A percentile compares a stretch with the other conserved stretches of the same genome.
Evolutionary conservation across 441 rosid species (phyloP).

Genomic region (Viola pubescens): DNA sequence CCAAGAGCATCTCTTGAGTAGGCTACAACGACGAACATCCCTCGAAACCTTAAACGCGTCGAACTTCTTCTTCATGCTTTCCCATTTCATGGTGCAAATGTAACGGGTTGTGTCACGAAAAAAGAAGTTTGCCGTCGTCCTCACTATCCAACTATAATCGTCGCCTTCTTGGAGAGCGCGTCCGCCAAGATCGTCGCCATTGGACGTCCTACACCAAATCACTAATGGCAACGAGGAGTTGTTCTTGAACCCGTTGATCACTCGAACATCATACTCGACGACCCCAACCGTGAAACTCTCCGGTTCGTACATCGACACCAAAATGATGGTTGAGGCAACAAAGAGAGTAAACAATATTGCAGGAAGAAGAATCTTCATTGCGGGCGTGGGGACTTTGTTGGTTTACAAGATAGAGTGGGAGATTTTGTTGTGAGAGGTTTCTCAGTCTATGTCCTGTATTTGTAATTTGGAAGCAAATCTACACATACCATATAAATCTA

Average conservation of each 20-base stretch:
- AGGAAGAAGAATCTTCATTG: conserved; percentile 28
- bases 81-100: conserved; percentile 75
- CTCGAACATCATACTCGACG: conserved; percentile 56
- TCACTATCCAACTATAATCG: conserved; percentile 63
- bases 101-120: conserved; percentile 34
- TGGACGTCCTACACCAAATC: conserved; percentile 62
- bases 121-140: conserved; percentile 22
- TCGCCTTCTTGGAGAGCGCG: conserved; percentile 92
- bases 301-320: conserved; percentile 32
- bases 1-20: conserved; percentile 67
- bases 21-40: conserved; percentile 48
- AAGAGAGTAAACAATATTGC: conserved; percentile 19
- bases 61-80: conserved; percentile 37
- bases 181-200: conserved; percentile 60
- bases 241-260: conserved; percentile 66
- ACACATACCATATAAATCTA: background rate
- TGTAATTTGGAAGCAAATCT: too few species aligned
- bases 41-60: conserved; percentile 54
- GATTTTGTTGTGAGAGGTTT: too few species aligned
- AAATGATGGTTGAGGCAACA: conserved; percentile 25
- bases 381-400: background rate
- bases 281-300: conserved; percentile 21
- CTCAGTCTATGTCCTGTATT: too few species aligned
- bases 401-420: too few species aligned
- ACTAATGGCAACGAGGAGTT: conserved; percentile 76